Evolutionary conservation across 306 rosid species (phyloP), one percentile per base, ranked within the genome.

Genomic region (Corylus americana): DNA sequence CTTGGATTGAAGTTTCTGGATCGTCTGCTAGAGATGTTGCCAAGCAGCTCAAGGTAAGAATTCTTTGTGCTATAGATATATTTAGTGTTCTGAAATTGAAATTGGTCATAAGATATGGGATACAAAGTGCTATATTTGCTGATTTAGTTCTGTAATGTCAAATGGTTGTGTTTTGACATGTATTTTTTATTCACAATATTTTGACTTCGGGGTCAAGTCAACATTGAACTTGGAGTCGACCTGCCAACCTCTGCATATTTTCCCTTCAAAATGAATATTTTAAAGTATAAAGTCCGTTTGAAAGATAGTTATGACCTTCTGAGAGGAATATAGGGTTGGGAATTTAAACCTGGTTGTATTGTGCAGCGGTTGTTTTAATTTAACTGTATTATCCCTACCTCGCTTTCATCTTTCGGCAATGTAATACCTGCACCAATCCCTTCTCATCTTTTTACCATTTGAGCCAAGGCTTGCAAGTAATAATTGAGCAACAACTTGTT

Each of bases 1-100:
- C 97, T 29, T 94, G 98, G 98, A 94, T 94, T 79, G 97, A 94
- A 89, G 98, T 94, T 74, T 94, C 97, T 25, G 98, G 98, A 76
- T 94, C 98, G 29, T 94, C 97, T 83, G 98, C 98, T 18, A 90
- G 62, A 77, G 98, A 94, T 87, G 98, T 94, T 78, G 98, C 97
- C 74, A 94, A 92, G 87, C 97, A 89, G 79, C 88, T 94, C 59
- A 94, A 91, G 98, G 98, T 92, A 88, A 42, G 63, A 6, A 31
- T n/a, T 57, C 42, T 4, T 2, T 12, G 31, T 42, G 20, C 45
- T 16, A 10, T 55, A 6, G 45, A 42, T n/a, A 8, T 58, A 18
- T 18, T 47, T 49, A 45, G 57, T 1, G 10, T 48, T 29, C 7
- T 47, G 42, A 71, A 50, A 50, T 49, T 71, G 59, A 71, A 49